Base-by-base conservation (phyloP, 345 rosid species). In the Laguncularia racemosa region DNA sequence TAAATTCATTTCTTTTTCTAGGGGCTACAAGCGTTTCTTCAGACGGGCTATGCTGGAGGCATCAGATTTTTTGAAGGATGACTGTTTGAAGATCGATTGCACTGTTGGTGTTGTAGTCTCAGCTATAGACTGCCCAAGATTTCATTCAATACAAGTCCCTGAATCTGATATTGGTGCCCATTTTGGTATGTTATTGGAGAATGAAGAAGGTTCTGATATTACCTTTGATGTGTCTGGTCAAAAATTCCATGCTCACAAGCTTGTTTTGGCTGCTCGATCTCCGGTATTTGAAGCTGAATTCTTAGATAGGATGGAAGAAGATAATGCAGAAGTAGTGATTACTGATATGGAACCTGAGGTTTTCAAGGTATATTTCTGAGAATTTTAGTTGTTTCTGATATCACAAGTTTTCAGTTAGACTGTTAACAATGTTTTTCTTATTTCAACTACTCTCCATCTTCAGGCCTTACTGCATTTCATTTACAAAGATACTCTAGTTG, bases 11-110 rank as follows among this genome's bases (percentile, higher is more conserved):
- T 64, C 15, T 28, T 16, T 5, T 74, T 69, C 47, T 68, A 89
- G 98, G 98, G 98, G 98, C 5, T 88, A 91, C 76, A 91, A 91
- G 78, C 95, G 96, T 1, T 91, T 91, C 58, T 86, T 84, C 53
- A 75, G 92, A 68, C 76, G 96, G 69, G 70, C 80, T 17, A 59
- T 83, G 82, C 77, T 88, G 26, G 96, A 92, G 73, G 48, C 89
- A 6, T 92, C 96, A 1, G 95, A 92, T 64, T 86, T 81, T 59
- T 87, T 92, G 0, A 86, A 88, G 71, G 88, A 91, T 65, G 98
- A 91, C 68, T 91, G 96, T 75, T 61, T 89, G 75, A 89, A 77
- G 68, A 84, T 92, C 44, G 82, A 84, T 57, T 92, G 98, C 71
- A 89, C 96, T 0, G 96, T 86, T 21, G 98, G 98, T 46, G 96